Base-by-base conservation (phyloP, 169 alveolate species). In the Perkinsus marinus region DNA sequence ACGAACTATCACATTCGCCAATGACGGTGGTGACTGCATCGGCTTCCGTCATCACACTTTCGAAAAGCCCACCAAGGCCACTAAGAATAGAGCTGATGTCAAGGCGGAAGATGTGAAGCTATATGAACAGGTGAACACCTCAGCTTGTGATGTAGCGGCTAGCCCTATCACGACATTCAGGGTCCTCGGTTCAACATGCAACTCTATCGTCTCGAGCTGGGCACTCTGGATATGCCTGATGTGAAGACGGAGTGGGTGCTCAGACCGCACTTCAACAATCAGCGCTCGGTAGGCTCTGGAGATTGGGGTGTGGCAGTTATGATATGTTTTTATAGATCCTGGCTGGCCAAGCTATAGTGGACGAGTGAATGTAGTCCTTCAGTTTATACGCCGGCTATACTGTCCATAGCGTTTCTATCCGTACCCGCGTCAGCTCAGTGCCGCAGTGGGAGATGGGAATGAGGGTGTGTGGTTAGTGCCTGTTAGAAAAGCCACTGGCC, bases 181-280 rank as follows among this genome's bases (percentile, higher is more conserved):
- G 46, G 90, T 79, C 90, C 90, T 0, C 46, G 99, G 91, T 98
- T 98, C 94, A 97, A 96, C 79, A 94, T 98, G 94, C 94, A 97
- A 93, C 99, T 99, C 6, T 99, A 97, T 93, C 96, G 98, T 92
- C 97, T 99, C 38, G 98, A 97, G 43, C 96, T 98, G 39, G 99
- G 99, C 39, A 97, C 99, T 22, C 96, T 98, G 37, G 99, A 98
- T 92, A 97, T 98, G 97, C 96, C 96, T 90, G 99, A 98, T 93
- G 98, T 98, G 43, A 97, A 98, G 93, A 97, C 96, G 90, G 99
- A 99, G 94, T 98, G 99, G 99, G 98, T 97, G n/a, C 94, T 97
- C 69, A 94, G 99, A 90, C 99, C 99, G 19, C 98, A 97, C 96
- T 97, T 99, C 98, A 99, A 98, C 94, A 97, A 97, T 37, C 97